Percentiles rank a stretch among this genome's conserved stretches.
These are phyloP conservation scores for Arthrocladium fulminans DNA, from an alignment of 2,329 filamentous ascomycete genomes.

Conservation along the genomic window DNA sequence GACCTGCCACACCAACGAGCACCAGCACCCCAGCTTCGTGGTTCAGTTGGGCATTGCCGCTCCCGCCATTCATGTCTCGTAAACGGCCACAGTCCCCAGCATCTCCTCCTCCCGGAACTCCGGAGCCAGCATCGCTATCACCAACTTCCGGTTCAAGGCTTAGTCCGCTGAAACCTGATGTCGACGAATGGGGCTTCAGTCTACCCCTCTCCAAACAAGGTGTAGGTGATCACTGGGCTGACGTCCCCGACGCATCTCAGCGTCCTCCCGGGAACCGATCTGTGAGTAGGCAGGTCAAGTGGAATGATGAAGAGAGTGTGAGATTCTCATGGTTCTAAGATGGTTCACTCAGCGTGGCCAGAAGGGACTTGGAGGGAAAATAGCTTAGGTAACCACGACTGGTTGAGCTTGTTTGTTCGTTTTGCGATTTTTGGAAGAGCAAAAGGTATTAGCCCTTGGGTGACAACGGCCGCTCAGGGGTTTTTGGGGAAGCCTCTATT, in stretches of 20 bases:
- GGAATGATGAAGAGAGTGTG: conserved; percentile 3
- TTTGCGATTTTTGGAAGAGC: too few relatives aligned
- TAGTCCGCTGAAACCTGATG: not conserved
- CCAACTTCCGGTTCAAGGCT: not conserved
- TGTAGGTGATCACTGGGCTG: conserved; percentile 3
- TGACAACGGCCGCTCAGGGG: not conserved
- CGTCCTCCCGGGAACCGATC: not conserved
- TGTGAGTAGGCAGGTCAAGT: not conserved
- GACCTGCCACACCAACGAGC: not conserved
- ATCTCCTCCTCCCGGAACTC: not conserved
- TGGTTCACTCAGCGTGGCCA: too few relatives aligned
- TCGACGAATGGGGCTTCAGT: not conserved
- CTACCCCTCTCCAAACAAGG: not conserved
- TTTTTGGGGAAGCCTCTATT: not conserved
- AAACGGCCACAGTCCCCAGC: not conserved
- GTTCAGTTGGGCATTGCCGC: not conserved
- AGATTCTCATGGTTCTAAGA: conserved; percentile 1
- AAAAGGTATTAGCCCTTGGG: not conserved
- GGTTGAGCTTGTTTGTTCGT: too few relatives aligned
- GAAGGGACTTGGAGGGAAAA: too few relatives aligned
- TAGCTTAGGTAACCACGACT: too few relatives aligned
- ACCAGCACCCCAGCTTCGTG: not conserved
- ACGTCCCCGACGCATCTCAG: not conserved
- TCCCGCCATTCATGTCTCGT: not conserved
- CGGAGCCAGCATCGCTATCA: not conserved